phyloP scores from a whole-genome alignment of 495 filamentous ascomycete species.

The Neurospora sp. region DNA sequence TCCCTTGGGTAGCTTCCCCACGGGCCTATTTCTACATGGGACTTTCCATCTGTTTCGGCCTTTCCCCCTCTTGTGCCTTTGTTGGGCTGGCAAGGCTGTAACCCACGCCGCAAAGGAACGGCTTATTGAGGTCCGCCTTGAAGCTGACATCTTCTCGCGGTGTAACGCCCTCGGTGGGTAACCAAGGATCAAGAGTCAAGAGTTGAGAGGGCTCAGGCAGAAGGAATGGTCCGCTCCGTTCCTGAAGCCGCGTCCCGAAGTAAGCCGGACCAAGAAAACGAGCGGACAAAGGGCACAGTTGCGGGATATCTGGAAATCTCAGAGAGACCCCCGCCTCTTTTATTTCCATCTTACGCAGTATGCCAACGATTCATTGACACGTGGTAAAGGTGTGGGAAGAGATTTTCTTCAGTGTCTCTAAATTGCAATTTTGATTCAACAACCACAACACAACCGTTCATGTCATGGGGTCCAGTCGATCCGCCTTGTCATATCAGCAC shows the following conservation, averaged over 20 bases:
- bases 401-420: neutral
- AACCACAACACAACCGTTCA: neutral
- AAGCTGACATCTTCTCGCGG: slow-evolving; percentile 1
- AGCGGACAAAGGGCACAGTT: neutral
- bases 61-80: neutral
- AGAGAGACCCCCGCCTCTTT: slow-evolving; percentile 1
- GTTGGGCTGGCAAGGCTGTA: neutral
- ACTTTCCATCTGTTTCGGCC: neutral
- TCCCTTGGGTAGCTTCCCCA: slow-evolving; percentile 5
- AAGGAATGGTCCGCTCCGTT: neutral
- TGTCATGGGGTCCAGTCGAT: neutral
- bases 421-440: neutral
- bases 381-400: slow-evolving; percentile 15
- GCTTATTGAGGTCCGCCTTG: neutral
- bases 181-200: neutral
- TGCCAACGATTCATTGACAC: slow-evolving; percentile 25
- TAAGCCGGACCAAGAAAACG: neutral
- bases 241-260: neutral
- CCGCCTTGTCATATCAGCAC: slow-evolving; percentile 1
- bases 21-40: neutral
- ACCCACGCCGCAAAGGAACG: neutral
- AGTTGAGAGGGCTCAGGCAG: neutral
- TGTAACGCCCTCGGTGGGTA: neutral
- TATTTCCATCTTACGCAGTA: neutral
- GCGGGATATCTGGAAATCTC: neutral